Evolutionary conservation across 306 rosid genomes (phyloP).

Genomic region (Trifolium fragiferum): DNA sequence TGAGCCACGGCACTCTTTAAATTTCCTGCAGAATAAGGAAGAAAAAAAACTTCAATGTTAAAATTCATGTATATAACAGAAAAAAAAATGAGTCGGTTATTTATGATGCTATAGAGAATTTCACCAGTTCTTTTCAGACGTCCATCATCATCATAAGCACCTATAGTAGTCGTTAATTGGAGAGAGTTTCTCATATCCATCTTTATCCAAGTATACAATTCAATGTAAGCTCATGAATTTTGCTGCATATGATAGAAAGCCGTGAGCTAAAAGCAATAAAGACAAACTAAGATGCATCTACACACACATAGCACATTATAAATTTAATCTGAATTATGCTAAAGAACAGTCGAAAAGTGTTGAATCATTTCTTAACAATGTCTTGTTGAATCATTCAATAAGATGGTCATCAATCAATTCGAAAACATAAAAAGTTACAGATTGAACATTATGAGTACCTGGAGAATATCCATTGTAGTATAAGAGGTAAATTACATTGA

Average conservation of each 20-base stretch:
- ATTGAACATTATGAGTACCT: too few species aligned
- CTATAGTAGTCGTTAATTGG: conserved; percentile 42
- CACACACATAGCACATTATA: neutral
- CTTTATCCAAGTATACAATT: conserved; percentile 37
- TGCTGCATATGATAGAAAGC: conserved; percentile 18
- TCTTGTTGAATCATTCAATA: too few species aligned
- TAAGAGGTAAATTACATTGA: too few species aligned
- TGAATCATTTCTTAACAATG: too few species aligned
- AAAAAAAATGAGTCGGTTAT: conserved; percentile 17
- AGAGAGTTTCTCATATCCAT: conserved; percentile 58
- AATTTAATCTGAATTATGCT: neutral
- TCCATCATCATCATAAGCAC: conserved; percentile 64
- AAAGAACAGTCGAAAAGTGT: too few species aligned
- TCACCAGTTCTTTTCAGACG: conserved; percentile 62
- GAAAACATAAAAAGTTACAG: too few species aligned
- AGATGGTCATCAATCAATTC: too few species aligned
- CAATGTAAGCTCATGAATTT: conserved; percentile 28
- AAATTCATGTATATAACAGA: neutral
- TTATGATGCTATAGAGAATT: conserved; percentile 7
- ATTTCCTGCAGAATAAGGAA: conserved; percentile 48
- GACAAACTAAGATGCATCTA: neutral
- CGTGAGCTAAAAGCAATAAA: neutral
- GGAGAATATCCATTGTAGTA: too few species aligned
- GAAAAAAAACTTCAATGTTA: conserved; percentile 29
- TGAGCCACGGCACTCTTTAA: conserved; percentile 64